Percentiles rank a stretch among this genome's conserved stretches.
phyloP scores from a whole-genome alignment of 2,329 filamentous ascomycete genomes.

The Penicillium sp. region DNA sequence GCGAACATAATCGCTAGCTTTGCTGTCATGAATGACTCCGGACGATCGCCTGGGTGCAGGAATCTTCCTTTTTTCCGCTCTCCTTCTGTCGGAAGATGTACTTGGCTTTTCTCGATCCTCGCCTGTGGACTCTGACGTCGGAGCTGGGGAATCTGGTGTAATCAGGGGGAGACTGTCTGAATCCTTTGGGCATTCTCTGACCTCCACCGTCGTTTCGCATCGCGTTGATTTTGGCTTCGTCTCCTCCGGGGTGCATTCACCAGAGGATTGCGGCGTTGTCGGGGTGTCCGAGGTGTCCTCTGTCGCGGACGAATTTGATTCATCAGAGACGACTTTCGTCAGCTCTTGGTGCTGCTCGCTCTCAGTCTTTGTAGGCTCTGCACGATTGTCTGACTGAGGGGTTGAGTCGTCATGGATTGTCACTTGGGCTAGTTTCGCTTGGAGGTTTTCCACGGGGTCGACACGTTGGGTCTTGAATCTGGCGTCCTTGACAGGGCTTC shows the following conservation, averaged over 20 bases:
- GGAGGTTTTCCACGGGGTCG: slow-evolving; percentile 18
- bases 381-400: neutral
- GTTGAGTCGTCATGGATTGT: slow-evolving; percentile 17
- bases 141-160: neutral
- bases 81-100: slow-evolving; percentile 2
- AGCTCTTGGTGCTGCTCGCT: neutral
- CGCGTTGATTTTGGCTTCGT: slow-evolving; percentile 3
- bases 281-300: neutral
- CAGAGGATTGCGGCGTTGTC: slow-evolving; percentile 1
- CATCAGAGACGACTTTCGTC: neutral
- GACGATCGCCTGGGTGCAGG: slow-evolving; percentile 23
- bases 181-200: slow-evolving; percentile 17
- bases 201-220: slow-evolving; percentile 25
- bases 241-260: neutral
- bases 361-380: neutral
- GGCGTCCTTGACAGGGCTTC: slow-evolving; percentile 18
- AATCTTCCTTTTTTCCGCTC: slow-evolving; percentile 16
- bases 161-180: neutral
- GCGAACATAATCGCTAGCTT: slow-evolving; percentile 29
- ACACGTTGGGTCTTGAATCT: slow-evolving; percentile 2
- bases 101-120: neutral
- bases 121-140: neutral
- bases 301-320: neutral
- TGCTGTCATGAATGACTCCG: slow-evolving; percentile 28
- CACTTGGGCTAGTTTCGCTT: slow-evolving; percentile 24